These are phyloP conservation scores for Fraxinus americana DNA, from an alignment of 257 asterid genomes.

Conservation along the genomic window DNA sequence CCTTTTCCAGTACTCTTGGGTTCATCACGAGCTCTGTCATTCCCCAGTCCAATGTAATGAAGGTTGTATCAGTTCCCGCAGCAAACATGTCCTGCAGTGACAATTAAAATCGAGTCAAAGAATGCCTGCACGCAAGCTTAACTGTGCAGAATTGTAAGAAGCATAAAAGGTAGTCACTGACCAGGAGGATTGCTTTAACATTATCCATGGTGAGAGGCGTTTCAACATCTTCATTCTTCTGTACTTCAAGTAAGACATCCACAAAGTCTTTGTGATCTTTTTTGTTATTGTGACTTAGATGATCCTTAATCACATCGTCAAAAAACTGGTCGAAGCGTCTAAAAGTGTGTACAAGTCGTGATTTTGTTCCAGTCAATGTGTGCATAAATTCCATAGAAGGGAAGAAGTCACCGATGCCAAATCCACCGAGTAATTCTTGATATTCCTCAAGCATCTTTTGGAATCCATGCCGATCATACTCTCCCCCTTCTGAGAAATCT, in stretches of 20 bases:
- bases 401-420: too few species aligned
- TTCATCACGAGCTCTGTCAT: constrained; percentile 59
- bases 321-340: too few species aligned
- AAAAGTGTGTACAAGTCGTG: too few species aligned
- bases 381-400: too few species aligned
- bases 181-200: constrained; percentile 68
- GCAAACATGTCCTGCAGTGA: constrained; percentile 66
- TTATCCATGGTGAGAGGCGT: constrained; percentile 54
- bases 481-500: constrained; percentile 49
- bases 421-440: too few species aligned
- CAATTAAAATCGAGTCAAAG: background rate
- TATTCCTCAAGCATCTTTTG: constrained; percentile 43
- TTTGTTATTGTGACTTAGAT: constrained; percentile 4
- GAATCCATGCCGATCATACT: constrained; percentile 47
- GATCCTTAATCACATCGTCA: constrained; percentile 47
- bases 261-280: constrained; percentile 49
- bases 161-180: constrained; percentile 15
- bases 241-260: constrained; percentile 52
- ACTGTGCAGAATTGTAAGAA: background rate
- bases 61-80: constrained; percentile 70
- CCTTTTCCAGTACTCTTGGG: constrained; percentile 42
- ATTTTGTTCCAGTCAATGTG: constrained; percentile 49
- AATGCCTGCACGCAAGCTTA: background rate
- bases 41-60: constrained; percentile 57
- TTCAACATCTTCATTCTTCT: constrained; percentile 32